These are phyloP conservation scores for Didymella exigua DNA, from an alignment of 2,329 filamentous ascomycete species.

Conservation along the genomic window DNA sequence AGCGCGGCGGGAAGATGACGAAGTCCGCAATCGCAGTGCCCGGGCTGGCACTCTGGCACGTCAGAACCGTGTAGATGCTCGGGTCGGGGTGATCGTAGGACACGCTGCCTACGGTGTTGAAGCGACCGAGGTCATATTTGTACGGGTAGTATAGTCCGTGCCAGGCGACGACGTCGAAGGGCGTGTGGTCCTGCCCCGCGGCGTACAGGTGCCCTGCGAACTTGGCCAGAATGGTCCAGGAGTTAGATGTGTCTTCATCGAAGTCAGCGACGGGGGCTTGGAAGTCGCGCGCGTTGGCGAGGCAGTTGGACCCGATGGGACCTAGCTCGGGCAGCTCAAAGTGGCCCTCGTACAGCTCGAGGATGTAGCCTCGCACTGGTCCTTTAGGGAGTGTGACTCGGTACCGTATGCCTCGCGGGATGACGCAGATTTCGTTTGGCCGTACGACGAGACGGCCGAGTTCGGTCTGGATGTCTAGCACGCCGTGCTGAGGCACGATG, in stretches of 20 bases:
- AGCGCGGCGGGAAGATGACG: conserved; percentile 73
- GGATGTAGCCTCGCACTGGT: conserved; percentile 68
- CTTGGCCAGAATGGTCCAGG: conserved; percentile 66
- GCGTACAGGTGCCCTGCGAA: conserved; percentile 66
- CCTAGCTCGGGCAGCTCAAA: conserved; percentile 71
- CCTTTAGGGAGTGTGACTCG: conserved; percentile 65
- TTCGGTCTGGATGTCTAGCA: conserved; percentile 71
- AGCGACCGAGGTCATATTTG: conserved; percentile 65
- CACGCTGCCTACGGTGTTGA: conserved; percentile 62
- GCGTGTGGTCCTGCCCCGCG: conserved; percentile 67
- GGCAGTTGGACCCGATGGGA: conserved; percentile 67
- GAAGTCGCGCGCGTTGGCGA: conserved; percentile 71
- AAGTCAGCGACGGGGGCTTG: conserved; percentile 65
- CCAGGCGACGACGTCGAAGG: conserved; percentile 75
- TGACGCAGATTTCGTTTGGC: conserved; percentile 70
- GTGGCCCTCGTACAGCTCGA: conserved; percentile 69
- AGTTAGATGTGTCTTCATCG: conserved; percentile 60
- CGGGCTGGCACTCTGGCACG: conserved; percentile 62
- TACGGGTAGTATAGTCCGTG: conserved; percentile 71
- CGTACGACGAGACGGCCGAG: conserved; percentile 68
- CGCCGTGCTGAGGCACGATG: conserved; percentile 68
- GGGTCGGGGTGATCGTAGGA: conserved; percentile 70
- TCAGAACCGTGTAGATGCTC: conserved; percentile 69
- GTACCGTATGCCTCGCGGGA: conserved; percentile 70
- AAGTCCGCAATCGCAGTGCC: conserved; percentile 69